Evolutionary conservation across 1,284 basidiomycete species (phyloP).

Genomic region (Papiliotrema fonsecae): DNA sequence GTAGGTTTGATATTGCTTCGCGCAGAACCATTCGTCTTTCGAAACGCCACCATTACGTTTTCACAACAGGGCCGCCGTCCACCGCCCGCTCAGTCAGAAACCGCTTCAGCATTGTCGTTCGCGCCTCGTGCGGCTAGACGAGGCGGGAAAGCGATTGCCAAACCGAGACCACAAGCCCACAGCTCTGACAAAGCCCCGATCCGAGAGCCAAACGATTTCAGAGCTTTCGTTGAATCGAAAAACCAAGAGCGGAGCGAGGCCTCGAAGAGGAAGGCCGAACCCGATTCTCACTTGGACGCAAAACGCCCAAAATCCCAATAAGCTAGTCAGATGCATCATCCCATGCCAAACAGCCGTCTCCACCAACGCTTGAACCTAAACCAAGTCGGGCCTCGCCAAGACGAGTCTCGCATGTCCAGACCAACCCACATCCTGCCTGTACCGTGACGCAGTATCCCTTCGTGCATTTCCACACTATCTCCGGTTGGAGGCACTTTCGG

Average conservation of each 20-base stretch:
- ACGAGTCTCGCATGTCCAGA: constrained; percentile 17
- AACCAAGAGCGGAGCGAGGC: constrained; percentile 11
- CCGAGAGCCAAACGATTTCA: constrained; percentile 1
- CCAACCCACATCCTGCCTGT: constrained; percentile 43
- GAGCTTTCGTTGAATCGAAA: constrained; percentile 6
- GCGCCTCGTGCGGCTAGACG: constrained; percentile 29
- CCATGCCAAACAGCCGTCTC: constrained; percentile 27
- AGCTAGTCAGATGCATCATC: neutral
- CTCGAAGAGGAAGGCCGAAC: constrained; percentile 15
- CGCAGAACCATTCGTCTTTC: constrained; percentile 57
- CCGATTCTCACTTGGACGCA: constrained; percentile 4
- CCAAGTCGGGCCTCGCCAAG: constrained; percentile 33
- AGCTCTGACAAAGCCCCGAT: neutral
- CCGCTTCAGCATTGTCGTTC: constrained; percentile 12
- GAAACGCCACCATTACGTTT: constrained; percentile 45
- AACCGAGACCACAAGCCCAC: constrained; percentile 7
- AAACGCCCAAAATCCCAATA: constrained; percentile 4
- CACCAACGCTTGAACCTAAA: constrained; percentile 41
- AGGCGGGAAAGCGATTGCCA: constrained; percentile 27
- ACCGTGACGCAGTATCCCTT: constrained; percentile 34
- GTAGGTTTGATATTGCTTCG: neutral
- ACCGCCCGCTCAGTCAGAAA: neutral
- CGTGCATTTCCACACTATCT: constrained; percentile 23
- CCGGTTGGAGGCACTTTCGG: constrained; percentile 21
- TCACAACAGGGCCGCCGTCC: constrained; percentile 11